Evolutionary conservation across 1,284 basidiomycete species (phyloP), one percentile per base, ranked within the genome.

Genomic region (Phellinidium pouzarii): DNA sequence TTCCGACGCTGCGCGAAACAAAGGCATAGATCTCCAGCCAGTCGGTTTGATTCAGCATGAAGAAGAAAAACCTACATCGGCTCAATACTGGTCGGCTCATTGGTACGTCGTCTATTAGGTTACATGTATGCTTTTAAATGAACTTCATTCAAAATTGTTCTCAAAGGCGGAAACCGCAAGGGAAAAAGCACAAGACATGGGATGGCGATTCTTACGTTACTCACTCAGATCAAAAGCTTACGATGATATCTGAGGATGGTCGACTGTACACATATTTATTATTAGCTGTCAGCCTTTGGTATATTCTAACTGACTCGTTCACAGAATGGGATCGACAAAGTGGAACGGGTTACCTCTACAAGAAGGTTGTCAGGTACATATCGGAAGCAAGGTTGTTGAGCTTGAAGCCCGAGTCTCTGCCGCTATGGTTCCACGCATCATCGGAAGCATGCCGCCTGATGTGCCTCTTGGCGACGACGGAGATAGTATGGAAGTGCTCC

Each of bases 171-270:
- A 88, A 85, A 61, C 82, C 80, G 5, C 85, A 89, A 62, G 72
- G 71, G 20, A 84, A 78, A 66, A 94, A 93, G 69, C 80, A 93
- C 64, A 91, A 91, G 66, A 91, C 84, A 1, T 94, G 91, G 91
- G 91, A 94, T 60, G 88, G 86, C 2, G 84, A 87, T 60, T 84
- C 77, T 3, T 86, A 74, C 61, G 68, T 89, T 12, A 76, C 77
- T 22, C 68, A 72, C 36, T 64, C 67, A 37, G 74, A 69, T 5
- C 73, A 73, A 7, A 78, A 75, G 55, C 62, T 85, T 14, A 78
- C 74, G 0, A 73, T 90, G 66, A 68, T 86, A 25, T 80, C 82
- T 2, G 86, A 89, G 58, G 74, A 75, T 47, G 87, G 87, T 11
- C 79, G 82, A 68, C 66, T 79, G 87, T 88, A 60, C 55, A 77